Conservation (phyloP, 176 grass and related monocot genomes). For the Carex myosuroides region DNA sequence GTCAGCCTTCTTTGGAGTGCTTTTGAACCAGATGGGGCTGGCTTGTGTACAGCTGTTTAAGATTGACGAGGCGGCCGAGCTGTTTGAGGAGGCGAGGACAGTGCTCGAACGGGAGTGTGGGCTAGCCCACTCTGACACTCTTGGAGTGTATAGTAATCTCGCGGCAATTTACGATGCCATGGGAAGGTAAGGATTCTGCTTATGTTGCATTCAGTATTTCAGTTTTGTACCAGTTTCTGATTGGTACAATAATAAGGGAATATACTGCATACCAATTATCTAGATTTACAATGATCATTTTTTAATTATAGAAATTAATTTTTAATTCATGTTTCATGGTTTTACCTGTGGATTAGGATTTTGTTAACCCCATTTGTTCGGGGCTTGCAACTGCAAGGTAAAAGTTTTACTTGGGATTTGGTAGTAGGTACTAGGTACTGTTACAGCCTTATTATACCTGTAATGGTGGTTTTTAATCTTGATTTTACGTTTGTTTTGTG, state of each 20-base stretch:
- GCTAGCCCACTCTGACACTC: constrained; percentile 65
- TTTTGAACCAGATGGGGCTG: constrained; percentile 94
- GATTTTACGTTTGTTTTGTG: not conserved
- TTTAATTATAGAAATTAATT: not conserved
- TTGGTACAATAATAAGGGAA: constrained; percentile 1
- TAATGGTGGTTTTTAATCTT: not conserved
- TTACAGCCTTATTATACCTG: not conserved
- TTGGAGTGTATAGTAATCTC: constrained; percentile 93
- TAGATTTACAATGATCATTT: not conserved
- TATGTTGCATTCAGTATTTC: not conserved
- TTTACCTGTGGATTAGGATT: not conserved
- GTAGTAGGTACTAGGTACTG: not conserved
- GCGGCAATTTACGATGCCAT: constrained; percentile 96
- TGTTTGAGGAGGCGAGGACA: constrained; percentile 86
- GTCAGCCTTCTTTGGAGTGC: constrained; percentile 84
- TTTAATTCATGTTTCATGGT: not conserved
- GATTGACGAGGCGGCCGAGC: constrained; percentile 86
- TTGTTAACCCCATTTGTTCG: not conserved
- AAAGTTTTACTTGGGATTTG: not conserved
- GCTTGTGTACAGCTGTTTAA: constrained; percentile 96
- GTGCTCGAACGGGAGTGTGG: constrained; percentile 89
- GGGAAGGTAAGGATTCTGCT: constrained; percentile 58
- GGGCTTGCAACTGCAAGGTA: not conserved
- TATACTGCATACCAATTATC: not conserved
- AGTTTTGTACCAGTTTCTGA: not conserved